These are phyloP conservation scores for Myrica gale DNA, from an alignment of 306 rosid genomes.

Conservation along the genomic window DNA sequence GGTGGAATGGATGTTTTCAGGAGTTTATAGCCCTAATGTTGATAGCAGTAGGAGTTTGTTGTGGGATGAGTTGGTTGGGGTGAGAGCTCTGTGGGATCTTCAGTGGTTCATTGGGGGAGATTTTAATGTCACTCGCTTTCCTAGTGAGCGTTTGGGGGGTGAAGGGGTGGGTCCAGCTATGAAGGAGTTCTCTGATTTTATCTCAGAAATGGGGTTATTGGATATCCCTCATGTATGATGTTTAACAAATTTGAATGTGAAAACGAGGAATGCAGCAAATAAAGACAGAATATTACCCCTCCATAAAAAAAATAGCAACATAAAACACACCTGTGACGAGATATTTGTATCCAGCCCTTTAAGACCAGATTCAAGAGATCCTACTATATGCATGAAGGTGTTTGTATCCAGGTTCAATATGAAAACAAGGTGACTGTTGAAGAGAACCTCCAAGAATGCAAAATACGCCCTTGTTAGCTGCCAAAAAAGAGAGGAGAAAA, in stretches of 20 bases:
- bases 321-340: slow-evolving; percentile 79
- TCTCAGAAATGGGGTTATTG: too few species aligned
- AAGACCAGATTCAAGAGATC: slow-evolving; percentile 97
- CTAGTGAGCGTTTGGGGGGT: too few species aligned
- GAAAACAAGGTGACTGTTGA: slow-evolving; percentile 77
- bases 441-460: slow-evolving; percentile 90
- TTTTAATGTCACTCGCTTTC: too few species aligned
- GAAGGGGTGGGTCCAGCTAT: too few species aligned
- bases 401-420: slow-evolving; percentile 73
- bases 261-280: slow-evolving; percentile 12
- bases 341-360: slow-evolving; percentile 91
- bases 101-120: too few species aligned
- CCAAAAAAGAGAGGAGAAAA: slow-evolving; percentile 29
- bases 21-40: too few species aligned
- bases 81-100: too few species aligned
- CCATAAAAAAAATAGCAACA: background rate
- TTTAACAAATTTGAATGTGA: slow-evolving; percentile 13
- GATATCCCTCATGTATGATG: background rate
- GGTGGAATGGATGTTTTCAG: too few species aligned
- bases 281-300: slow-evolving; percentile 5
- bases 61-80: too few species aligned
- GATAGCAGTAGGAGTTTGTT: too few species aligned
- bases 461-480: slow-evolving; percentile 96
- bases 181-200: too few species aligned
- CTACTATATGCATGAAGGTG: slow-evolving; percentile 87